phyloP scores from a whole-genome alignment of 192 early-diverging fungal species.

The Ambispora gerdemannii region DNA sequence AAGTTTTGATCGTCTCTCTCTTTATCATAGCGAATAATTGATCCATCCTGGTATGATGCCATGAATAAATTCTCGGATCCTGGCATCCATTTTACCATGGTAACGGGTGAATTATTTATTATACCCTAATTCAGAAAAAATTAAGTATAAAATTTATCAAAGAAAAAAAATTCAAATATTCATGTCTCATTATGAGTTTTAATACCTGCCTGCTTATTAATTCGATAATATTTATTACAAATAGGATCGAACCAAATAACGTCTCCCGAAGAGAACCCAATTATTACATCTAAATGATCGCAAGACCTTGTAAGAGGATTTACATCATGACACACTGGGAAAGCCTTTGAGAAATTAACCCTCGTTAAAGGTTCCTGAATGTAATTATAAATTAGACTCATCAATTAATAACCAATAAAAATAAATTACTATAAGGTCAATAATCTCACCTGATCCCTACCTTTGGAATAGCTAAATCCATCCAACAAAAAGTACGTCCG shows the following conservation, averaged over 20 bases:
- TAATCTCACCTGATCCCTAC: slow-evolving; percentile 38
- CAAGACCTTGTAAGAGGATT: slow-evolving; percentile 66
- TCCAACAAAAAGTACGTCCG: slow-evolving; percentile 71
- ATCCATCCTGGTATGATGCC: slow-evolving; percentile 80
- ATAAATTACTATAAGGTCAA: slow-evolving; percentile 9
- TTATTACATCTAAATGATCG: slow-evolving; percentile 78
- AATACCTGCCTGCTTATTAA: slow-evolving; percentile 71
- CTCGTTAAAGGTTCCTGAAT: slow-evolving; percentile 76
- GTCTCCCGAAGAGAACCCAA: slow-evolving; percentile 80
- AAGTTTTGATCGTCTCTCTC: slow-evolving; percentile 76
- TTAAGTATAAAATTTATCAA: background rate
- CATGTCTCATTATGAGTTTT: too few species aligned
- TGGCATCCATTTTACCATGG: slow-evolving; percentile 87
- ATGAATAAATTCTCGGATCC: slow-evolving; percentile 81
- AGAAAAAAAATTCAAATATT: background rate
- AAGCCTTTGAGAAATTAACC: slow-evolving; percentile 68
- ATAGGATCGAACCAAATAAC: slow-evolving; percentile 84
- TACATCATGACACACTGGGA: slow-evolving; percentile 83
- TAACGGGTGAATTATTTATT: slow-evolving; percentile 65
- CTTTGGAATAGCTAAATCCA: slow-evolving; percentile 59
- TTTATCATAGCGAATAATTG: slow-evolving; percentile 80
- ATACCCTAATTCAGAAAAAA: slow-evolving; percentile 43
- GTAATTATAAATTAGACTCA: slow-evolving; percentile 26
- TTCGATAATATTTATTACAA: slow-evolving; percentile 76
- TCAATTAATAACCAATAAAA: background rate